Base-by-base conservation (phyloP, 805 yeast species). In the Candida lessepsii region DNA sequence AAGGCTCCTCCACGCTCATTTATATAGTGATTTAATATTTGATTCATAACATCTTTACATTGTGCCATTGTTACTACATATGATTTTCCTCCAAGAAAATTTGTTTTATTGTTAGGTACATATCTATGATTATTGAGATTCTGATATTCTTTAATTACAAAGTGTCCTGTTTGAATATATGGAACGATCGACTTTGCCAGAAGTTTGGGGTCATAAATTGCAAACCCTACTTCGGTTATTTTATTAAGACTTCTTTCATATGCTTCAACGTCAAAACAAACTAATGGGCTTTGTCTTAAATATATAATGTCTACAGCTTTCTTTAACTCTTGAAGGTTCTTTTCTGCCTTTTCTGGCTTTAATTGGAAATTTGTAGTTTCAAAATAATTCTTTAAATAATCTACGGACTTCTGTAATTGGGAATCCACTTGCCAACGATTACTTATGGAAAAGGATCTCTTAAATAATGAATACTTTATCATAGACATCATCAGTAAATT, bases 241-340 rank as follows among this genome's bases (percentile, higher is more conserved):
- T 61, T 51, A 19, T 60, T 56, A 8, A 56, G 60, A 48, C 68
- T 57, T 27, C 54, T 51, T 48, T 80, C 86, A 57, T 56, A 76
- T 0, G 83, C 83, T 54, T 80, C 86, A 3, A 77, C 63, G 53
- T 80, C 86, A 29, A 80, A 59, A 6, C 75, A 62, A 17, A 80
- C 59, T 19, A 74, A 58, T 2, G 72, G 65, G 3, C 62, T 39
- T 19, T 51, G 46, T 27, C 61, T 39, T 8, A 44, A 34, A 29
- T 53, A 60, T 6, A 60, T 58, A 9, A 44, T 20, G 13, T 47
- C 42, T 55, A 63, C 56, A 17, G 48, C 41, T 2, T 35, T 9
- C 37, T 41, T 41, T 8, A 60, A 38, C 6, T 17, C 18, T 9
- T 14, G 30, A 9, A 52, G 4, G 9, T 46, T 39, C n/a, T 29